Conservation (phyloP, 106 monocot genomes). For the Posidonia australis region DNA sequence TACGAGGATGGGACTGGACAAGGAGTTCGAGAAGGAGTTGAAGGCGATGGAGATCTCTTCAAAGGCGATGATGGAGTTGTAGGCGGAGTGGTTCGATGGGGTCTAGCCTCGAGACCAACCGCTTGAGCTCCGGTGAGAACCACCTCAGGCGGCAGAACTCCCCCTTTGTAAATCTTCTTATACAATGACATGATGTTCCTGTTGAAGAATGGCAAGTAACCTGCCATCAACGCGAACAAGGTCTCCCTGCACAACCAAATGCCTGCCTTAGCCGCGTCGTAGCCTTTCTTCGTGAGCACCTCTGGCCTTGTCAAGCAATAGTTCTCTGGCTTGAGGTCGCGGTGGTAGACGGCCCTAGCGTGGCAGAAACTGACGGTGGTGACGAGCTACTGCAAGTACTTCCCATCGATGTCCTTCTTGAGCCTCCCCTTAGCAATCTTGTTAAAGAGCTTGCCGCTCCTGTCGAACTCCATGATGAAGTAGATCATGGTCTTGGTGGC, state of each 20-base stretch:
- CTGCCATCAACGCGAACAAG: conserved; percentile 38
- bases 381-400: conserved; percentile 37
- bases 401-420: conserved; percentile 23
- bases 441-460: conserved; percentile 18
- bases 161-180: conserved; percentile 33
- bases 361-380: conserved; percentile 41
- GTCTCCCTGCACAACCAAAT: conserved; percentile 35
- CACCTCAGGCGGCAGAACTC: conserved; percentile 36
- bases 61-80: too few species aligned
- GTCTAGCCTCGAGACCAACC: conserved; percentile 21
- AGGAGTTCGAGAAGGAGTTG: too few species aligned
- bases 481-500: conserved; percentile 25
- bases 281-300: conserved; percentile 26
- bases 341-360: conserved; percentile 36
- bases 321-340: conserved; percentile 33
- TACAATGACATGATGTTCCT: conserved; percentile 31
- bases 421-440: conserved; percentile 33
- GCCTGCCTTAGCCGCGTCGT: conserved; percentile 37
- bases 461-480: conserved; percentile 19
- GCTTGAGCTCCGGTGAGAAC: conserved; percentile 28
- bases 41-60: too few species aligned
- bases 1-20: too few species aligned
- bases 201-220: conserved; percentile 34
- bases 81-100: too few species aligned
- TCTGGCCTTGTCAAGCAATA: conserved; percentile 24